Conservation (phyloP, 306 rosid species). For the Vigna nakashimae region DNA sequence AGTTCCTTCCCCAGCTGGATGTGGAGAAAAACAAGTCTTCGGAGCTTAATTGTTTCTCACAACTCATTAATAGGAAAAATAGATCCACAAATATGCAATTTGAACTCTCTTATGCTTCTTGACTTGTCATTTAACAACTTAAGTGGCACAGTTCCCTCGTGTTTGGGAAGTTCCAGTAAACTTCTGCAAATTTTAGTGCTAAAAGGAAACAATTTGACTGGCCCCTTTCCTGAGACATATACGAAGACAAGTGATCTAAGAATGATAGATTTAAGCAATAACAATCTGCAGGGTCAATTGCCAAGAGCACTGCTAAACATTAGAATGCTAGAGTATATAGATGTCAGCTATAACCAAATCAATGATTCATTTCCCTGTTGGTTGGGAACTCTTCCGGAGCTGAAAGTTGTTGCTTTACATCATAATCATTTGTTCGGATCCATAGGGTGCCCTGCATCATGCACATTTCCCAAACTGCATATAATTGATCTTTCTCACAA, state of each 20-base stretch:
- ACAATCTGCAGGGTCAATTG: conserved; percentile 45
- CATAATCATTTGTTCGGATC: conserved; percentile 1
- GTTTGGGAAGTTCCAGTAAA: conserved; percentile 34
- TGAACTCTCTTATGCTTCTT: conserved; percentile 17
- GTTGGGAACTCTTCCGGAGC: conserved; percentile 42
- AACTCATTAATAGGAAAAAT: conserved; percentile 34
- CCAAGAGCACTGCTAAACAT: conserved; percentile 44
- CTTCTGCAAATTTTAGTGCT: background rate
- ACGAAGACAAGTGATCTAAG: background rate
- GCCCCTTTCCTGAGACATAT: conserved; percentile 35
- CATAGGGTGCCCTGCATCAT: conserved; percentile 13
- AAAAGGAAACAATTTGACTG: conserved; percentile 24
- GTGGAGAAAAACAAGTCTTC: background rate
- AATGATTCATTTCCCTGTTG: conserved; percentile 56
- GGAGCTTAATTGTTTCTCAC: background rate
- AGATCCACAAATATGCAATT: conserved; percentile 38
- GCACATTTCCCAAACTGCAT: conserved; percentile 38
- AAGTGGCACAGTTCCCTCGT: conserved; percentile 30
- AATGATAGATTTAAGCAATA: conserved; percentile 24
- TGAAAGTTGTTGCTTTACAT: conserved; percentile 26
- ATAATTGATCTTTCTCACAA: conserved; percentile 46
- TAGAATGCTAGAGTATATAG: conserved; percentile 31
- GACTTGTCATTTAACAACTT: conserved; percentile 39
- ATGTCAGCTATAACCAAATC: conserved; percentile 24
- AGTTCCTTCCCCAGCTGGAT: conserved; percentile 37